These are phyloP conservation scores for Eimeria acervulina DNA, from an alignment of 169 alveolate genomes.

Conservation along the genomic window DNA sequence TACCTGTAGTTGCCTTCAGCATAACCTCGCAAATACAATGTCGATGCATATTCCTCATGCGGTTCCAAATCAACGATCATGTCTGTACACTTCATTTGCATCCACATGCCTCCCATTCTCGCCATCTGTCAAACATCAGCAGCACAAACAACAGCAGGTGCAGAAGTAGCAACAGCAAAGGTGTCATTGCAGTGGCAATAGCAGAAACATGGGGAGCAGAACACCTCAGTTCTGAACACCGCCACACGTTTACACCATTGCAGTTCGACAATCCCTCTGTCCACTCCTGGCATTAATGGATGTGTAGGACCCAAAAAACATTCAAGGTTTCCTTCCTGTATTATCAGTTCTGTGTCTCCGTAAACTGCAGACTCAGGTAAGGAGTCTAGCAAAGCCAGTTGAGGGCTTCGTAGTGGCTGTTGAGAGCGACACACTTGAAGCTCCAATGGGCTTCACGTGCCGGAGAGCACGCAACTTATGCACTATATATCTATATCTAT, in stretches of 20 bases:
- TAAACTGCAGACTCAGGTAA: too few relatives aligned
- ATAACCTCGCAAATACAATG: not conserved
- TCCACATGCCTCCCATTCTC: constrained; percentile 81
- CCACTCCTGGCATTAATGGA: not conserved
- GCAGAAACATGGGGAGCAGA: not conserved
- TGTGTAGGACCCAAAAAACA: not conserved
- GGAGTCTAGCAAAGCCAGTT: too few relatives aligned
- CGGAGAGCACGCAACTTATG: too few relatives aligned
- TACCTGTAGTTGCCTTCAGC: constrained; percentile 46
- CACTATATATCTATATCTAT: too few relatives aligned
- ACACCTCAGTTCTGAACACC: not conserved
- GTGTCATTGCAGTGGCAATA: not conserved
- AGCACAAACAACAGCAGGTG: not conserved
- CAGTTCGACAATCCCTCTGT: not conserved
- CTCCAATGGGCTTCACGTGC: too few relatives aligned
- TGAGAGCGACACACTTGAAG: too few relatives aligned
- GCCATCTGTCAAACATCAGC: constrained; percentile 64
- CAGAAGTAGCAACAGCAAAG: not conserved
- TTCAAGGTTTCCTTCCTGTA: not conserved
- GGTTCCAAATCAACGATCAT: constrained; percentile 73
- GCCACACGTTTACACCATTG: not conserved
- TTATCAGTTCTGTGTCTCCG: too few relatives aligned
- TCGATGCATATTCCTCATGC: not conserved
- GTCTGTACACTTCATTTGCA: constrained; percentile 57
- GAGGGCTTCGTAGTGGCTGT: too few relatives aligned